A percentile compares a stretch with the other conserved stretches of the same genome.
phyloP scores from a whole-genome alignment of 1,139 yeast genomes.

The Suhomyces coccinellae region DNA sequence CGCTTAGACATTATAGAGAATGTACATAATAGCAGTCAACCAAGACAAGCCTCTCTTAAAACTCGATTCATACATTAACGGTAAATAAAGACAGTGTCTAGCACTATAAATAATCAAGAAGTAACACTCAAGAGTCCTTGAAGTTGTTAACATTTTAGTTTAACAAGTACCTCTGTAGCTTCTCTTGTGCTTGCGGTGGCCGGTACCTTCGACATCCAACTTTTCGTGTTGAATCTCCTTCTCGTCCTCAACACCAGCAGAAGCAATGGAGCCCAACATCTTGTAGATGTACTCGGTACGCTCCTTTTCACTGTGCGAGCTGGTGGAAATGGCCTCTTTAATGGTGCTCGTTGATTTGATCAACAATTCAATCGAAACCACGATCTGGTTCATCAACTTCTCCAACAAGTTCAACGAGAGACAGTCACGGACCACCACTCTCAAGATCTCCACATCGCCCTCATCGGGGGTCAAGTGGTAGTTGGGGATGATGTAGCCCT shows the following conservation, averaged over 20 bases:
- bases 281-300: constrained; percentile 29
- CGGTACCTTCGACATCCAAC: constrained; percentile 26
- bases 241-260: constrained; percentile 36
- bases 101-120: no score
- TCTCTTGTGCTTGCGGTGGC: constrained; percentile 33
- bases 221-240: constrained; percentile 26
- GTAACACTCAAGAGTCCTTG: no score
- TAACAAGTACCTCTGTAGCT: constrained; percentile 60
- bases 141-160: no score
- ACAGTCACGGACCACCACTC: constrained; percentile 81
- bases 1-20: no score
- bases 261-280: constrained; percentile 40
- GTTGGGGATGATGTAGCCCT: constrained; percentile 89
- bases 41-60: no score
- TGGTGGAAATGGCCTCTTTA: constrained; percentile 20
- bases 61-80: no score
- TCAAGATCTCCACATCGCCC: constrained; percentile 61
- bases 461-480: constrained; percentile 74
- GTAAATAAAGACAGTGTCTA: no score
- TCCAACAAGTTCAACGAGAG: constrained; percentile 72
- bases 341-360: constrained; percentile 37
- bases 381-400: constrained; percentile 66
- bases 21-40: no score
- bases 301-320: constrained; percentile 21
- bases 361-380: constrained; percentile 56